Conservation (phyloP, 768 basidiomycete species). For the Fomitopsis serialis region DNA sequence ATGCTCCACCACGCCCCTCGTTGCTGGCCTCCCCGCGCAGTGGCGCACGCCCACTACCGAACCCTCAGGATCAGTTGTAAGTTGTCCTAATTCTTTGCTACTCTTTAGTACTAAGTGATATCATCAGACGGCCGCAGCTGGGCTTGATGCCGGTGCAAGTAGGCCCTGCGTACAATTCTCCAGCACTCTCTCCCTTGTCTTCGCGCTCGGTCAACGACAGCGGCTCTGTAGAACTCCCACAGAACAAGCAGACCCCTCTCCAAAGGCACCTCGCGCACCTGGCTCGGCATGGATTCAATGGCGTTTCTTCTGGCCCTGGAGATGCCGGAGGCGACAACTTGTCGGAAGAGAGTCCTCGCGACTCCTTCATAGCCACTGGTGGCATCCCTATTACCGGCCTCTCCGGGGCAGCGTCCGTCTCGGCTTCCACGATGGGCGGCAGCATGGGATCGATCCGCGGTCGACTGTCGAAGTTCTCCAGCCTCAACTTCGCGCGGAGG, state of each 20-base stretch:
- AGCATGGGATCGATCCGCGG: slow-evolving; percentile 66
- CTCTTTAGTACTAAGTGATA: neutral
- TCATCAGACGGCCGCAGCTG: neutral
- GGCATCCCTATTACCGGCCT: slow-evolving; percentile 32
- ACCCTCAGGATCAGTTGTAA: slow-evolving; percentile 1
- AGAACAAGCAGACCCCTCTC: slow-evolving; percentile 63
- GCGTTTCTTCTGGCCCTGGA: slow-evolving; percentile 72
- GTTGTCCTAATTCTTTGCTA: neutral
- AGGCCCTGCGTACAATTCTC: slow-evolving; percentile 2
- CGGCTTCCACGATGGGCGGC: slow-evolving; percentile 54
- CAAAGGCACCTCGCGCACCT: slow-evolving; percentile 79
- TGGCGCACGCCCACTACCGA: slow-evolving; percentile 5
- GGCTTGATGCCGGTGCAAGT: slow-evolving; percentile 1
- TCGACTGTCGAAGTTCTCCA: slow-evolving; percentile 73
- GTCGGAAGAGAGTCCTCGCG: slow-evolving; percentile 63
- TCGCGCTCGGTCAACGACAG: slow-evolving; percentile 14
- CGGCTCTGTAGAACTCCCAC: slow-evolving; percentile 9
- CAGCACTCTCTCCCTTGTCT: slow-evolving; percentile 10
- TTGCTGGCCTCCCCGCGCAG: slow-evolving; percentile 6
- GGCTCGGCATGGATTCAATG: slow-evolving; percentile 77
- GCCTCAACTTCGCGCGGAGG: slow-evolving; percentile 58
- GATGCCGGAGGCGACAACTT: slow-evolving; percentile 56
- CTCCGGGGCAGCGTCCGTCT: slow-evolving; percentile 45
- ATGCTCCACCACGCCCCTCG: slow-evolving; percentile 35
- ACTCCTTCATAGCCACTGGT: slow-evolving; percentile 72